These are phyloP conservation scores for Rhodomyrtus psidioides DNA, from an alignment of 441 rosid genomes.

Conservation along the genomic window DNA sequence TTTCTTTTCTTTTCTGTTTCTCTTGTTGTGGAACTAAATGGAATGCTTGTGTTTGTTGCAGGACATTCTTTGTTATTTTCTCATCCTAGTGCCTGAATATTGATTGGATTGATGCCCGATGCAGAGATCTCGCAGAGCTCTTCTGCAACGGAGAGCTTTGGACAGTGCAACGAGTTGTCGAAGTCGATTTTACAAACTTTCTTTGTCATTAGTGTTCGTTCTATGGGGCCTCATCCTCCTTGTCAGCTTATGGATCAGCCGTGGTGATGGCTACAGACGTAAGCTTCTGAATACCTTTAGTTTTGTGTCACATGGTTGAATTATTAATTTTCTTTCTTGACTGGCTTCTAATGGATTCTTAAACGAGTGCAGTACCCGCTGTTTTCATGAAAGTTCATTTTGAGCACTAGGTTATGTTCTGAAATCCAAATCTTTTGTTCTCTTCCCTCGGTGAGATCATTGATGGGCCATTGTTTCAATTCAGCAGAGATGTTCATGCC, in stretches of 20 bases:
- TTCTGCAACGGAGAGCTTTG: conserved; percentile 63
- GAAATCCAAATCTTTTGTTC: not conserved
- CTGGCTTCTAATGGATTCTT: not conserved
- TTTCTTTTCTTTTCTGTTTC: not conserved
- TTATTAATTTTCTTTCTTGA: not conserved
- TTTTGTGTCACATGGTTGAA: not conserved
- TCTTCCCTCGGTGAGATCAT: not conserved
- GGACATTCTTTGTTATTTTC: not conserved
- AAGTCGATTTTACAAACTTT: conserved; percentile 47
- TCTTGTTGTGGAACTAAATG: not conserved
- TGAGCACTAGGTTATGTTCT: not conserved
- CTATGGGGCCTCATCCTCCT: conserved; percentile 71
- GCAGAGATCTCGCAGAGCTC: conserved; percentile 90
- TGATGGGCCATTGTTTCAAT: not conserved
- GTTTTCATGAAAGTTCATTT: not conserved
- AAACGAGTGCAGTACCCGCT: not conserved
- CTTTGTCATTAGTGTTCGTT: conserved; percentile 60
- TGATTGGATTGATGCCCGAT: conserved; percentile 59
- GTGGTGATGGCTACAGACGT: conserved; percentile 57
- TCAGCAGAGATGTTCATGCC: not conserved
- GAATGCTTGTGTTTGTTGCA: not conserved
- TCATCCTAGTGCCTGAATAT: not conserved
- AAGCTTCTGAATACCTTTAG: not conserved
- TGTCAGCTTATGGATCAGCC: conserved; percentile 58
- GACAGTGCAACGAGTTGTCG: conserved; percentile 32